A percentile compares a stretch with the other conserved stretches of the same genome.
Conservation (phyloP, 2,329 filamentous ascomycete species). For the Aspergillus aculeatinus region DNA sequence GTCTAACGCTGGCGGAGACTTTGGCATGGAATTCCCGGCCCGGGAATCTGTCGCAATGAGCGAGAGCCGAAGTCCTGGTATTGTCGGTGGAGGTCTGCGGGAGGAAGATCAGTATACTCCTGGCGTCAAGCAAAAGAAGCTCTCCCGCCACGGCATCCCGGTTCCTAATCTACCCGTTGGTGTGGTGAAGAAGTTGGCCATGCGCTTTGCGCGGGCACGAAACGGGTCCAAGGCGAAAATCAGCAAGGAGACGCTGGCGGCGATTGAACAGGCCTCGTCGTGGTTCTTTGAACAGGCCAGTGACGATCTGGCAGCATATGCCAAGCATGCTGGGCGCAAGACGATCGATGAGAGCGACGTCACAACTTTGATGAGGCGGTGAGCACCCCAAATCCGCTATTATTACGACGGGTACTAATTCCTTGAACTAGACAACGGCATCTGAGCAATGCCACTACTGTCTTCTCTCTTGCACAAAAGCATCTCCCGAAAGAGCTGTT, state of each 20-base stretch:
- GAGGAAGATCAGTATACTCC: constrained; percentile 30
- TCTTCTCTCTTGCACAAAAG: constrained; percentile 81
- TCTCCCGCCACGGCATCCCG: constrained; percentile 70
- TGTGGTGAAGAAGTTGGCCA: constrained; percentile 66
- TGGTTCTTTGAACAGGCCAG: constrained; percentile 90
- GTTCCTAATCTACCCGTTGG: constrained; percentile 72
- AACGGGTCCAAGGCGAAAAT: constrained; percentile 67
- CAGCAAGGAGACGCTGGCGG: constrained; percentile 69
- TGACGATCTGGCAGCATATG: constrained; percentile 76
- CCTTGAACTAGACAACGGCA: constrained; percentile 67
- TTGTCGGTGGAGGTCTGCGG: constrained; percentile 38
- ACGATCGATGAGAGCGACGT: constrained; percentile 85
- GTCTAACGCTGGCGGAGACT: constrained; percentile 25
- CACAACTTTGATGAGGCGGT: constrained; percentile 79
- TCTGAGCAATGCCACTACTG: constrained; percentile 67
- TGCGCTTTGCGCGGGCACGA: constrained; percentile 67
- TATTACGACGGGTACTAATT: constrained; percentile 28
- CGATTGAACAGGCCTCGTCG: constrained; percentile 76
- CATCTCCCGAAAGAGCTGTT: constrained; percentile 78
- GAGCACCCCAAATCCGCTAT: constrained; percentile 33
- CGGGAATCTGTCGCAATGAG: constrained; percentile 30
- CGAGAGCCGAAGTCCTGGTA: constrained; percentile 33
- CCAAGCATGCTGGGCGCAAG: constrained; percentile 76
- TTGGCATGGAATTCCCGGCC: constrained; percentile 34
- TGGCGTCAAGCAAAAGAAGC: constrained; percentile 51